Conservation (phyloP, 768 basidiomycete genomes). For the Peribolospora baueri region DNA sequence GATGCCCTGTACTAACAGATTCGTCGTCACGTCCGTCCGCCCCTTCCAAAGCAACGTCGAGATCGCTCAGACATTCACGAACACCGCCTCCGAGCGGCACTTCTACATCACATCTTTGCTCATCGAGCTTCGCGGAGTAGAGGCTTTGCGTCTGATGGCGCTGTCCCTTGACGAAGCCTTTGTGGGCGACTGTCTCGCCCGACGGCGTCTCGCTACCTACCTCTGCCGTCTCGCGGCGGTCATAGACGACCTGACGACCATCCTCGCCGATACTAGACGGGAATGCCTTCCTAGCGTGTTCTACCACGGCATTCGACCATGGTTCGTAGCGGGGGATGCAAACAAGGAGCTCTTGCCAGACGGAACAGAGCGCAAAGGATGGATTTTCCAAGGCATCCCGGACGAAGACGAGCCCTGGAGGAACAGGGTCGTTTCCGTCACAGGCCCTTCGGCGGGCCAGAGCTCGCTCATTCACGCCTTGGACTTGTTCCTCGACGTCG, state of each 20-base stretch:
- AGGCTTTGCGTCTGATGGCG: constrained; percentile 65
- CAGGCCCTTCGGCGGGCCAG: constrained; percentile 80
- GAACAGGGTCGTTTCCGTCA: constrained; percentile 12
- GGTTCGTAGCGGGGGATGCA: constrained; percentile 61
- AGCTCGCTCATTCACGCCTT: constrained; percentile 65
- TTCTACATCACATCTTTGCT: constrained; percentile 70
- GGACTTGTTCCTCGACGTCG: constrained; percentile 46
- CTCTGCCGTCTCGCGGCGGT: constrained; percentile 37
- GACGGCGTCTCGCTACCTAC: constrained; percentile 41
- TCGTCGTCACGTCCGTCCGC: background rate
- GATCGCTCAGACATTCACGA: constrained; percentile 34
- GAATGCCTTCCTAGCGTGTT: constrained; percentile 55
- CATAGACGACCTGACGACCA: constrained; percentile 35
- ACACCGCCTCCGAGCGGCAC: constrained; percentile 51
- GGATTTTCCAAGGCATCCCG: constrained; percentile 48
- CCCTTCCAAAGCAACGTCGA: constrained; percentile 34
- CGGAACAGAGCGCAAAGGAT: constrained; percentile 17
- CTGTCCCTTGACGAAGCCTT: constrained; percentile 68
- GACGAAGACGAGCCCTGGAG: constrained; percentile 25
- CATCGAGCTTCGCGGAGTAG: constrained; percentile 64
- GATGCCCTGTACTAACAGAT: background rate
- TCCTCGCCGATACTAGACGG: constrained; percentile 40
- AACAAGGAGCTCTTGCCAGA: no score
- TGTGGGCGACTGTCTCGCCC: constrained; percentile 42
- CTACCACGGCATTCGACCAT: constrained; percentile 71